These are phyloP conservation scores for Trichoderma guizhouense DNA, from an alignment of 2,329 filamentous ascomycete genomes.

Conservation along the genomic window DNA sequence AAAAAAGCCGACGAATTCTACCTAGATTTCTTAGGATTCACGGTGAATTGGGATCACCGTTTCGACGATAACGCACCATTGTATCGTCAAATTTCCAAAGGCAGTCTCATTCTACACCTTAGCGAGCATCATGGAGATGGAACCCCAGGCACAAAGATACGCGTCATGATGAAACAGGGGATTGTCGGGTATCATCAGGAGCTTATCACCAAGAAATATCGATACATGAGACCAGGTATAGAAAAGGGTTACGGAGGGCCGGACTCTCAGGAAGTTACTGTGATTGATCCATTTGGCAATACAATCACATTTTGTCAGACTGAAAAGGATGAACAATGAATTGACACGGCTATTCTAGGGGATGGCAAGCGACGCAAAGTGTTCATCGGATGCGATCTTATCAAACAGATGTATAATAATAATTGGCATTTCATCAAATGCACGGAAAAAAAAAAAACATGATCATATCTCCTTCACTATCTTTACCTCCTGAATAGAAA, in stretches of 20 bases:
- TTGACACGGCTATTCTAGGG: not conserved
- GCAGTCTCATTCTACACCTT: conserved; percentile 19
- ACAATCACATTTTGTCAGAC: conserved; percentile 19
- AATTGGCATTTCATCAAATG: not conserved
- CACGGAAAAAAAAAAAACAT: not conserved
- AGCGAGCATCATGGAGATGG: conserved; percentile 19
- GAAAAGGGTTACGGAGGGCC: conserved; percentile 16
- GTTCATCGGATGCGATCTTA: not conserved
- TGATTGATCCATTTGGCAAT: conserved; percentile 24
- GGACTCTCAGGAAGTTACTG: conserved; percentile 15
- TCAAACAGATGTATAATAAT: not conserved
- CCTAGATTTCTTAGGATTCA: conserved; percentile 22
- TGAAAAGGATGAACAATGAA: not conserved
- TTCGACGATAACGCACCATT: conserved; percentile 22
- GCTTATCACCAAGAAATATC: conserved; percentile 20
- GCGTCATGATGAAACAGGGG: not conserved
- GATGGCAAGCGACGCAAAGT: not conserved
- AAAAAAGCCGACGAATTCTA: conserved; percentile 25
- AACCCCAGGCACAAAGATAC: not conserved
- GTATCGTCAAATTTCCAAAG: conserved; percentile 22
- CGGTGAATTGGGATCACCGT: conserved; percentile 23
- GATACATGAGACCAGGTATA: conserved; percentile 22
- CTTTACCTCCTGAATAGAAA: not conserved
- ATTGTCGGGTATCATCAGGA: conserved; percentile 13
- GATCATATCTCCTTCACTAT: not conserved